Base-by-base conservation (phyloP, 352 stramenopile species). In the Globisporangium cederbergense region DNA sequence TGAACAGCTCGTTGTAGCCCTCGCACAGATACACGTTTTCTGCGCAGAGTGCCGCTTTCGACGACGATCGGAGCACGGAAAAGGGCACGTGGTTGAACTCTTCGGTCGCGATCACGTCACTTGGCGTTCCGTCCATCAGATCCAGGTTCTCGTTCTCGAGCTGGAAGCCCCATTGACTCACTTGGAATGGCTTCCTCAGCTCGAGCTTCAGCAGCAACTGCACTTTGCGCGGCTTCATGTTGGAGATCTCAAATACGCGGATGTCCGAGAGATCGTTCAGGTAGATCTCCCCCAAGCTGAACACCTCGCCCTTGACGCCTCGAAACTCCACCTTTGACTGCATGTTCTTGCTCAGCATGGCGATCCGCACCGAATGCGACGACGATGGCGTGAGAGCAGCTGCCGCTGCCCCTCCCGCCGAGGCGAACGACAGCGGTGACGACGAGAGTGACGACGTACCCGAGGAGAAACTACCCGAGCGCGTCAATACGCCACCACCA, bases 1-100 rank as follows among this genome's bases (percentile, higher is more conserved):
- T 96, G 61, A 96, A 96, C 3, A 96, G 72, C 62, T 96, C 88
- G 60, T 96, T 96, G 79, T 95, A 96, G 50, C 85, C 86, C 60
- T 95, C 86, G 58, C 81, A 86, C 0, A 96, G 70, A 38, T 94
- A 93, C 49, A 89, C 73, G 57, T 93, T 95, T 62, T 95, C 86
- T 0, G 81, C 76, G 22, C 72, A 86, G 0, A 93, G 79, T 34
- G 79, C 75, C 3, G 82, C 79, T 55, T 88, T 91, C 13, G 83
- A 82, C 1, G 83, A 87, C 49, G 81, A 77, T 11, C 85, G 83
- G 28, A 93, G 62, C 25, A 95, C 78, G 8, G 85, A 90, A 45
- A 81, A 78, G 7, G 82, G 86, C 45, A 90, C 66, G 59, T 93
- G 86, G 43, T 88, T 91, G 68, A 90, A 93, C 65, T 91, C 80